phyloP scores from a whole-genome alignment of 2,329 filamentous ascomycete species.

The Chrysoporthe deuterocubensis region DNA sequence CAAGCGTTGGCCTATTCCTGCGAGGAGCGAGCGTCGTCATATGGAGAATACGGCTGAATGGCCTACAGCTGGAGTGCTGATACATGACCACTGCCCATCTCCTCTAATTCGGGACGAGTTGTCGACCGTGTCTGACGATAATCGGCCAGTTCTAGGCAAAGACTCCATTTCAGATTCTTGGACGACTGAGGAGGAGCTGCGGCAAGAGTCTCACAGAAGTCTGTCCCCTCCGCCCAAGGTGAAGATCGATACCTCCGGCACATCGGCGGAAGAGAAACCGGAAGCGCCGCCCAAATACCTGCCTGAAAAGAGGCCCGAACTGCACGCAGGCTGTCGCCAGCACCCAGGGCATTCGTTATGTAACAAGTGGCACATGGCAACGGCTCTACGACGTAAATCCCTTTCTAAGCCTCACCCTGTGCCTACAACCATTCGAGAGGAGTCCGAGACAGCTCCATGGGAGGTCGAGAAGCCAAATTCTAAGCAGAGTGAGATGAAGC shows the following conservation, averaged over 20 bases:
- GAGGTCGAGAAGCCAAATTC: neutral
- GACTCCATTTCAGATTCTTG: neutral
- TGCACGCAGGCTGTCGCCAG: neutral
- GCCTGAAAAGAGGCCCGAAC: neutral
- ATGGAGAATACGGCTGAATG: slow-evolving; percentile 29
- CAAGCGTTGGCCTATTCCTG: slow-evolving; percentile 19
- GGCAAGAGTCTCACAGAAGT: neutral
- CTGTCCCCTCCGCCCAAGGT: slow-evolving; percentile 12
- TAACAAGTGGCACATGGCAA: slow-evolving; percentile 21
- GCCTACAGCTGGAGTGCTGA: slow-evolving; percentile 29
- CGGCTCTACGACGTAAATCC: slow-evolving; percentile 11
- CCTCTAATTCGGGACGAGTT: neutral
- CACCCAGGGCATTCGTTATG: slow-evolving; percentile 15
- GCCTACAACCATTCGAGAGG: slow-evolving; percentile 14
- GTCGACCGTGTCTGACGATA: neutral
- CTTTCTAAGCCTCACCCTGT: slow-evolving; percentile 9
- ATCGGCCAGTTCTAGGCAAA: too few relatives aligned
- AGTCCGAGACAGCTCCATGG: neutral
- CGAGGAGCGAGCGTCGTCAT: slow-evolving; percentile 26
- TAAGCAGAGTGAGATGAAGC: neutral
- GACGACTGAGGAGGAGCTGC: neutral
- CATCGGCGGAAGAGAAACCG: slow-evolving; percentile 4
- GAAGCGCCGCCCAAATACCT: slow-evolving; percentile 23
- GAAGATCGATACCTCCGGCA: neutral
- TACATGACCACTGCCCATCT: slow-evolving; percentile 23